Conservation (phyloP, 495 filamentous ascomycete genomes). For the Cryomyces antarcticus region DNA sequence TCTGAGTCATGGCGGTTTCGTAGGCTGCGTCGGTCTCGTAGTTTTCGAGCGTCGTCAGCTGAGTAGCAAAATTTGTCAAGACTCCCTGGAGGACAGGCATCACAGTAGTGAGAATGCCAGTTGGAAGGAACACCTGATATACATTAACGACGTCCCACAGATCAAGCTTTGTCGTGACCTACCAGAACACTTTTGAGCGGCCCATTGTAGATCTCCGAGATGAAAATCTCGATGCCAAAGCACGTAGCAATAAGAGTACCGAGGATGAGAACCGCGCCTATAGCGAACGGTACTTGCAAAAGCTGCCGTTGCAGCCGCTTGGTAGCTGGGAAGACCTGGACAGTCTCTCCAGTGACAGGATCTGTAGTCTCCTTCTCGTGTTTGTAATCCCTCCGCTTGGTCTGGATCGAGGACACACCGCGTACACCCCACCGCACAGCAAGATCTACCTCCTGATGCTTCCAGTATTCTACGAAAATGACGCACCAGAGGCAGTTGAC, state of each 20-base stretch:
- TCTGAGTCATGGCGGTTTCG: slow-evolving; percentile 62
- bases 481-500: slow-evolving; percentile 75
- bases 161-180: slow-evolving; percentile 9
- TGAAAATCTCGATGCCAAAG: slow-evolving; percentile 90
- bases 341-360: slow-evolving; percentile 64
- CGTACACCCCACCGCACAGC: slow-evolving; percentile 84
- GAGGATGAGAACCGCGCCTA: slow-evolving; percentile 45
- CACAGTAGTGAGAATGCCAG: slow-evolving; percentile 58
- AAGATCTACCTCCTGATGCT: slow-evolving; percentile 77
- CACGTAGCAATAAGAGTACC: slow-evolving; percentile 69
- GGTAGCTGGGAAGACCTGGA: slow-evolving; percentile 54
- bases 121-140: slow-evolving; percentile 64
- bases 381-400: slow-evolving; percentile 53
- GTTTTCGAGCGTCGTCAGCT: slow-evolving; percentile 74
- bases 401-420: slow-evolving; percentile 65
- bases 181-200: slow-evolving; percentile 75
- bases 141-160: slow-evolving; percentile 1
- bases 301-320: slow-evolving; percentile 64
- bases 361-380: slow-evolving; percentile 58
- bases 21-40: slow-evolving; percentile 71
- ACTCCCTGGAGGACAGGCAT: slow-evolving; percentile 62
- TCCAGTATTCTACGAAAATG: slow-evolving; percentile 92
- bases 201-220: slow-evolving; percentile 82
- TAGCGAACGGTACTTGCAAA: slow-evolving; percentile 74
- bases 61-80: slow-evolving; percentile 56